Evolutionary conservation across 345 rosid species (phyloP).

Genomic region (Aegle marmelos): DNA sequence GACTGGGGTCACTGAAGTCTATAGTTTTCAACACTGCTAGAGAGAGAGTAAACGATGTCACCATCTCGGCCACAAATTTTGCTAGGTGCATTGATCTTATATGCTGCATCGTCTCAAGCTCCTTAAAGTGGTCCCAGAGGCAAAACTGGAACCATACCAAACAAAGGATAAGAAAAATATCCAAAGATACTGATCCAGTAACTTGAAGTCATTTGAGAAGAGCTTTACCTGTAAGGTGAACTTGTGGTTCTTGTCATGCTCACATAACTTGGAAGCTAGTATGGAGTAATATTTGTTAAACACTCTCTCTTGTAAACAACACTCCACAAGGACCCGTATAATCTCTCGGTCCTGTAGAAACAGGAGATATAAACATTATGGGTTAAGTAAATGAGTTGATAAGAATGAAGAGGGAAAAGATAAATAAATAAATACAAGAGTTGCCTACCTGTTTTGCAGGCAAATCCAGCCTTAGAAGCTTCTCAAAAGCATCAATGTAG

Average conservation of each 20-base stretch:
- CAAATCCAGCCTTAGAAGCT: slow-evolving; percentile 79
- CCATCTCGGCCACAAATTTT: slow-evolving; percentile 79
- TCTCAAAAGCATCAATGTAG: slow-evolving; percentile 86
- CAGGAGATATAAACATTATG: neutral
- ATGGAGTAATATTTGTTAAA: slow-evolving; percentile 82
- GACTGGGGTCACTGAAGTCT: slow-evolving; percentile 51
- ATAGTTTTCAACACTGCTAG: slow-evolving; percentile 65
- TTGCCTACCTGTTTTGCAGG: slow-evolving; percentile 68
- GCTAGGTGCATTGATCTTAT: slow-evolving; percentile 85
- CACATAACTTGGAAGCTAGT: slow-evolving; percentile 79
- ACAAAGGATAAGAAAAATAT: neutral
- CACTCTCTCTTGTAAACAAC: slow-evolving; percentile 83
- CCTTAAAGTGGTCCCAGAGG: slow-evolving; percentile 86
- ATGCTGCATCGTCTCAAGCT: slow-evolving; percentile 70
- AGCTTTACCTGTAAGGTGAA: slow-evolving; percentile 72
- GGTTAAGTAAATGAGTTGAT: neutral
- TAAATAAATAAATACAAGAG: neutral
- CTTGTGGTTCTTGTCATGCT: slow-evolving; percentile 86
- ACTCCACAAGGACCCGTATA: slow-evolving; percentile 81
- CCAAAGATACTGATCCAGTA: neutral
- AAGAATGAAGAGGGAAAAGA: neutral
- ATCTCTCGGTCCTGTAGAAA: slow-evolving; percentile 79
- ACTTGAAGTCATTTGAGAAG: neutral
- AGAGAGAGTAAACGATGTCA: slow-evolving; percentile 64
- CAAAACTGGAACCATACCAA: slow-evolving; percentile 53